These are phyloP conservation scores for Casuarina glauca DNA, from an alignment of 306 rosid genomes.

Conservation along the genomic window DNA sequence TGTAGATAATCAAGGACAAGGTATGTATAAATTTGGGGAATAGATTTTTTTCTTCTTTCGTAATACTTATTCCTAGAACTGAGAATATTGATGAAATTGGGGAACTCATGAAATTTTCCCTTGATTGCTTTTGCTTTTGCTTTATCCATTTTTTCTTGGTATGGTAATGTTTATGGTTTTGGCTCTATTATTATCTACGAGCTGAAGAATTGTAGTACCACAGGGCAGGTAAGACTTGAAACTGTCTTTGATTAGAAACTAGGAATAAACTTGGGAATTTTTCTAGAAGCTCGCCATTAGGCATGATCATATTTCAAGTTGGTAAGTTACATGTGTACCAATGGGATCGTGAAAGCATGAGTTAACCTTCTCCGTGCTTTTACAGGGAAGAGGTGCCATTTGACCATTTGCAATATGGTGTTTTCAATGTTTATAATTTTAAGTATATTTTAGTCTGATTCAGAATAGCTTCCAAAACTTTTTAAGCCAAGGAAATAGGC, in stretches of 20 bases:
- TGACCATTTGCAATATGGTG: not conserved
- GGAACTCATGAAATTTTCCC: not conserved
- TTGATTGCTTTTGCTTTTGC: not conserved
- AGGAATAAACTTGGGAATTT: not conserved
- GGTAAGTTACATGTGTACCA: not conserved
- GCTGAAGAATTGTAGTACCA: not conserved
- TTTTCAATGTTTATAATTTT: too few species aligned
- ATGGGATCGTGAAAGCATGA: not conserved
- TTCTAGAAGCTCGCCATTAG: not conserved
- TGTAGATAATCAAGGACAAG: not conserved
- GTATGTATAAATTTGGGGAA: not conserved
- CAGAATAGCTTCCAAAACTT: too few species aligned
- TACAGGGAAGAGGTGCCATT: not conserved
- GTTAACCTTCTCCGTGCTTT: not conserved
- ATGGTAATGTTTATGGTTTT: not conserved
- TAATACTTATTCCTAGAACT: not conserved
- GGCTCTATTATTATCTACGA: not conserved
- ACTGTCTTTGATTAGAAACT: not conserved
- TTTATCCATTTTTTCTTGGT: not conserved
- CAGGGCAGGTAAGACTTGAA: not conserved
- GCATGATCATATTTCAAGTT: not conserved
- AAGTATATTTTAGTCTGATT: too few species aligned
- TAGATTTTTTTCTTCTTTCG: not conserved
- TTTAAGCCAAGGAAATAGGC: not conserved
- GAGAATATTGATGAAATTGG: not conserved